A percentile compares a stretch with the other conserved stretches of the same genome.
These are phyloP conservation scores for Podospora tetraspora DNA, from an alignment of 495 filamentous ascomycete genomes.

Conservation along the genomic window DNA sequence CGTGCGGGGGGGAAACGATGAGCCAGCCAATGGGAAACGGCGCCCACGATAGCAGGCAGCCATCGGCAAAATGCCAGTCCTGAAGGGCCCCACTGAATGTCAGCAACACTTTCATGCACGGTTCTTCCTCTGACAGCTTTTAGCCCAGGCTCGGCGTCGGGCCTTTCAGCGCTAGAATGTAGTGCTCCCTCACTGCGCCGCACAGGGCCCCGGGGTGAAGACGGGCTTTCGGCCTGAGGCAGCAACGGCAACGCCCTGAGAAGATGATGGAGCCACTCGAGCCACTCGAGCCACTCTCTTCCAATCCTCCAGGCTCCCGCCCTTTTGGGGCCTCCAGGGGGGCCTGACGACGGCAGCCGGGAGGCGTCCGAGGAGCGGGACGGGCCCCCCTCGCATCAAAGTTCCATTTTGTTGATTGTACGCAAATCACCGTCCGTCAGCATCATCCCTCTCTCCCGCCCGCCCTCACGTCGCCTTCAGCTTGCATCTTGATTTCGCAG, in stretches of 20 bases:
- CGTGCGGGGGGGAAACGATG: neutral
- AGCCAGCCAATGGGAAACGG: neutral
- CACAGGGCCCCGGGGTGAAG: neutral
- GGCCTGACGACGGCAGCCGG: neutral
- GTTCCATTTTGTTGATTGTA: neutral
- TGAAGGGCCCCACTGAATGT: neutral
- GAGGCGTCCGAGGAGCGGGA: neutral
- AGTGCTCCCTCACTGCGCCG: neutral
- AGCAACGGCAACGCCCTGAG: neutral
- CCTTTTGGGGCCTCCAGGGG: neutral
- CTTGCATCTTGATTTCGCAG: neutral
- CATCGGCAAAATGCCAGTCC: neutral
- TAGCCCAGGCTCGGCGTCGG: neutral
- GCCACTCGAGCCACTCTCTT: no score
- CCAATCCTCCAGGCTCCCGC: neutral
- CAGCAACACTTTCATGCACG: neutral
- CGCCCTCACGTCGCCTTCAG: neutral
- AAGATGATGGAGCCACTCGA: no score
- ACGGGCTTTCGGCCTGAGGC: neutral
- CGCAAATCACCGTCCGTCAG: neutral
- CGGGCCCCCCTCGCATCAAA: neutral
- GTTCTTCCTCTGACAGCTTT: neutral
- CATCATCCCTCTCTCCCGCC: neutral
- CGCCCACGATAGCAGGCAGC: neutral
- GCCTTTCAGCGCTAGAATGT: neutral